Conservation (phyloP, 495 filamentous ascomycete genomes). For the Delitschia confertaspora region DNA sequence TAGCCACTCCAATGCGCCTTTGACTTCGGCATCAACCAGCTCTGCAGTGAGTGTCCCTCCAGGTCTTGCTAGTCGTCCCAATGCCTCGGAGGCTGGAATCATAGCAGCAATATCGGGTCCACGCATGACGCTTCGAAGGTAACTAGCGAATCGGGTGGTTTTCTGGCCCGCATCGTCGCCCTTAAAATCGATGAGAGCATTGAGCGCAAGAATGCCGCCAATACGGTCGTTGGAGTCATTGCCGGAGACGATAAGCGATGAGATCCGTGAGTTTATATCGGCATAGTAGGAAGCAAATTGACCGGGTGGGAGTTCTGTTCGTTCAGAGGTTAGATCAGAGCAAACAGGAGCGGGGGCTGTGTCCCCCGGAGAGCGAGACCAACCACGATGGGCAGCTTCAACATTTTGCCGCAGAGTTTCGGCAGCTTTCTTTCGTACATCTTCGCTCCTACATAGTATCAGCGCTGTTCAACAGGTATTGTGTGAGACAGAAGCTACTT, state of each 20-base stretch:
- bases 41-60: constrained; percentile 93
- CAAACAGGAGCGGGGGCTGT: not conserved
- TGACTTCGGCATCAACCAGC: constrained; percentile 91
- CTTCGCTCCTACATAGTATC: constrained; percentile 26
- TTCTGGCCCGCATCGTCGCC: constrained; percentile 91
- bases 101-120: constrained; percentile 83
- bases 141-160: constrained; percentile 83
- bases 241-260: constrained; percentile 63
- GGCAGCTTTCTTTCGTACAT: constrained; percentile 27
- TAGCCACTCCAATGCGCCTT: constrained; percentile 88
- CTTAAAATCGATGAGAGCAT: constrained; percentile 87
- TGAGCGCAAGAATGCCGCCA: constrained; percentile 84
- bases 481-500: constrained; percentile 4
- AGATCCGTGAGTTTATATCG: constrained; percentile 65
- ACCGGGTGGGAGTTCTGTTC: constrained; percentile 66
- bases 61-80: constrained; percentile 82
- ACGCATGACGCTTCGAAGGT: constrained; percentile 75
- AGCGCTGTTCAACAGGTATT: not conserved
- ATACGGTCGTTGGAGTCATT: constrained; percentile 79
- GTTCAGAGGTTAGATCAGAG: too few species aligned
- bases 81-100: constrained; percentile 73
- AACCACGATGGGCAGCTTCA: constrained; percentile 32
- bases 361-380: not conserved
- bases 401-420: constrained; percentile 23
- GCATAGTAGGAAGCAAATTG: constrained; percentile 74